These are phyloP conservation scores for Macrotyloma uniflorum DNA, from an alignment of 306 rosid species.

Conservation along the genomic window DNA sequence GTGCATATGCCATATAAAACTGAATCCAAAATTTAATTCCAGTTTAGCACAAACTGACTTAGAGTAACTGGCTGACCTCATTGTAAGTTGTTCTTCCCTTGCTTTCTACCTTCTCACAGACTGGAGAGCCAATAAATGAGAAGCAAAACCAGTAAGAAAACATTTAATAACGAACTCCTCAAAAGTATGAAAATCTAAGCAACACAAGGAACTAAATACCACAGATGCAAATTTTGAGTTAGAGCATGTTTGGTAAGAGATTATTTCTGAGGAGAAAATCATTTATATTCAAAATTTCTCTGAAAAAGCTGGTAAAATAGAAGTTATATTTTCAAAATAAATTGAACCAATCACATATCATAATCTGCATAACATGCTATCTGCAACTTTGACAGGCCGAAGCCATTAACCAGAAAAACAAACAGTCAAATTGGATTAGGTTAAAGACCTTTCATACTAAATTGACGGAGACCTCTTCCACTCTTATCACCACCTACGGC, in stretches of 20 bases:
- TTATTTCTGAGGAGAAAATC: background rate
- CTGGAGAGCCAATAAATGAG: constrained; percentile 52
- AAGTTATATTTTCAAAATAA: background rate
- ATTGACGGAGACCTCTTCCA: constrained; percentile 99
- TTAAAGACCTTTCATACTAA: constrained; percentile 93
- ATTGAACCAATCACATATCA: background rate
- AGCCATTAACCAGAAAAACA: constrained; percentile 18
- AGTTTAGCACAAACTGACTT: constrained; percentile 24
- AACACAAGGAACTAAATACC: constrained; percentile 23
- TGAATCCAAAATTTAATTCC: constrained; percentile 15
- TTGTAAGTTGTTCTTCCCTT: constrained; percentile 97
- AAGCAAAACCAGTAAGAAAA: constrained; percentile 28
- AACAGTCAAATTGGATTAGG: constrained; percentile 10
- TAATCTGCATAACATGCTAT: background rate
- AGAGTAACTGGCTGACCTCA: constrained; percentile 66
- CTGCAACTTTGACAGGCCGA: constrained; percentile 9
- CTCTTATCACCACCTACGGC: constrained; percentile 95
- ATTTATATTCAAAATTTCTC: background rate
- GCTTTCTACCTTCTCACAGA: constrained; percentile 99
- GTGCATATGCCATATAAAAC: background rate
- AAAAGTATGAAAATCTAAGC: background rate
- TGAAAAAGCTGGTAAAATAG: background rate
- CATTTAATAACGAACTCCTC: background rate
- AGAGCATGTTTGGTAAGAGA: background rate
- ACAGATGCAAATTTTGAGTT: background rate